Evolutionary conservation across 2,329 filamentous ascomycete species (phyloP).

Genomic region (Dactylellina cionopaga): DNA sequence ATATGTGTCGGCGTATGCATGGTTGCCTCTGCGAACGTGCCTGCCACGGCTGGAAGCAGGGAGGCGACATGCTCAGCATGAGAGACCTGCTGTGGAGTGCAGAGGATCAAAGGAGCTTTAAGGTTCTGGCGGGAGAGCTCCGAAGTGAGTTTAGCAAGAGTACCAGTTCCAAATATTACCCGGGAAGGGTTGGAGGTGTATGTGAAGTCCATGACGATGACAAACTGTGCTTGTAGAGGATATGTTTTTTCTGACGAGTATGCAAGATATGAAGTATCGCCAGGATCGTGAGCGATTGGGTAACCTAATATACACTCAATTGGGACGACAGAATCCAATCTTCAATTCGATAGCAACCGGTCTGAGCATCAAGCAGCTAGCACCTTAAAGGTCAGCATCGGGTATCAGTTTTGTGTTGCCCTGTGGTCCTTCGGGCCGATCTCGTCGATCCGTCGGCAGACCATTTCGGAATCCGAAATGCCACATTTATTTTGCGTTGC

Average conservation of each 20-base stretch:
- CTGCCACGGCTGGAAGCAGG: slow-evolving; percentile 64
- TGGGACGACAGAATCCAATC: too few relatives aligned
- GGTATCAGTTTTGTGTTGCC: slow-evolving; percentile 25
- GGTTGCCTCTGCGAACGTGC: slow-evolving; percentile 67
- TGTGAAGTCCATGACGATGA: slow-evolving; percentile 61
- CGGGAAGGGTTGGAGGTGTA: slow-evolving; percentile 67
- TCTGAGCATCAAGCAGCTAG: too few relatives aligned
- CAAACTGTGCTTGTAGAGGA: too few relatives aligned
- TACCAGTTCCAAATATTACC: slow-evolving; percentile 69
- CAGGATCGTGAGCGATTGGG: too few relatives aligned
- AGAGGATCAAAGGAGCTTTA: slow-evolving; percentile 67
- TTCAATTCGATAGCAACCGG: too few relatives aligned
- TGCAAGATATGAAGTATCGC: too few relatives aligned
- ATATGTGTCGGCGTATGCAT: slow-evolving; percentile 72
- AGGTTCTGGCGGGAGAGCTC: slow-evolving; percentile 64
- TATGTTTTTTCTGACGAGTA: too few relatives aligned
- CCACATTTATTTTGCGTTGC: slow-evolving; percentile 24
- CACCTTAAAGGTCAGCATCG: too few relatives aligned
- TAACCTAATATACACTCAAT: too few relatives aligned
- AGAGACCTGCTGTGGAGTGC: slow-evolving; percentile 66
- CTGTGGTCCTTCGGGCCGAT: slow-evolving; percentile 41
- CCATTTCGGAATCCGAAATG: slow-evolving; percentile 34
- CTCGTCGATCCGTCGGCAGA: slow-evolving; percentile 33
- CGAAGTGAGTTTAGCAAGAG: slow-evolving; percentile 64
- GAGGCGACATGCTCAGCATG: slow-evolving; percentile 64